Percentiles rank a stretch among this genome's conserved stretches.
Evolutionary conservation across 768 basidiomycete species (phyloP).

Genomic region (Strobilomyces confusus): DNA sequence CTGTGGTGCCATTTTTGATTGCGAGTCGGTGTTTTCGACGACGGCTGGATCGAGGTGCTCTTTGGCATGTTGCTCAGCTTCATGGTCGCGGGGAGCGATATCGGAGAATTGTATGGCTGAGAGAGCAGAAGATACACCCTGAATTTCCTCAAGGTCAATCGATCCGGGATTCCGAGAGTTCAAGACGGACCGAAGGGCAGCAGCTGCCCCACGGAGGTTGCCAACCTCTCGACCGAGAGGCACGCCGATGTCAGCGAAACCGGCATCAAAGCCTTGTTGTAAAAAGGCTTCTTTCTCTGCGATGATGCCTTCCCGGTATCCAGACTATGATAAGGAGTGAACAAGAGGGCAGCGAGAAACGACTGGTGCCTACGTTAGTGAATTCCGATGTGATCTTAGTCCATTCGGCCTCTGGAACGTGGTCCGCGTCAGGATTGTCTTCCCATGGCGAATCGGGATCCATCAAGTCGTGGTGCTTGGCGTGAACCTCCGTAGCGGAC

Average conservation of each 20-base stretch:
- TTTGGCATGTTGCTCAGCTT: constrained; percentile 73
- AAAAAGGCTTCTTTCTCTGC: constrained; percentile 85
- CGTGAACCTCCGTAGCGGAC: too few relatives aligned
- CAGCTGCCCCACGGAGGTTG: constrained; percentile 30
- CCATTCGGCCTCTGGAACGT: constrained; percentile 57
- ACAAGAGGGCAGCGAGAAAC: neutral
- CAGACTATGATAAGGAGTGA: constrained; percentile 49
- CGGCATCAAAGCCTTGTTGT: constrained; percentile 87
- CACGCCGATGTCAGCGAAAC: constrained; percentile 68
- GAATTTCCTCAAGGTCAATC: constrained; percentile 38
- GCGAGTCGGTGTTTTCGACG: too few relatives aligned
- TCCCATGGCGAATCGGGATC: neutral
- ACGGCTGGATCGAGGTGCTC: constrained; percentile 43
- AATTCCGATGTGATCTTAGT: constrained; percentile 62
- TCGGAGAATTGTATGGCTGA: constrained; percentile 62
- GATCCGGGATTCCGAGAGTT: constrained; percentile 20
- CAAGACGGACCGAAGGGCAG: constrained; percentile 60
- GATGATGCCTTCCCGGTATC: constrained; percentile 95
- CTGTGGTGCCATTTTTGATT: too few relatives aligned
- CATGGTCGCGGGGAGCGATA: constrained; percentile 68
- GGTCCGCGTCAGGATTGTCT: constrained; percentile 4
- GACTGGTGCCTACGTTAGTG: constrained; percentile 50
- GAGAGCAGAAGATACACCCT: constrained; percentile 54
- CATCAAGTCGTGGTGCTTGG: constrained; percentile 8
- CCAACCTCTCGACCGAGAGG: constrained; percentile 67